phyloP scores from a whole-genome alignment of 805 yeast genomes.

The Crinitomyces ghanaensis region DNA sequence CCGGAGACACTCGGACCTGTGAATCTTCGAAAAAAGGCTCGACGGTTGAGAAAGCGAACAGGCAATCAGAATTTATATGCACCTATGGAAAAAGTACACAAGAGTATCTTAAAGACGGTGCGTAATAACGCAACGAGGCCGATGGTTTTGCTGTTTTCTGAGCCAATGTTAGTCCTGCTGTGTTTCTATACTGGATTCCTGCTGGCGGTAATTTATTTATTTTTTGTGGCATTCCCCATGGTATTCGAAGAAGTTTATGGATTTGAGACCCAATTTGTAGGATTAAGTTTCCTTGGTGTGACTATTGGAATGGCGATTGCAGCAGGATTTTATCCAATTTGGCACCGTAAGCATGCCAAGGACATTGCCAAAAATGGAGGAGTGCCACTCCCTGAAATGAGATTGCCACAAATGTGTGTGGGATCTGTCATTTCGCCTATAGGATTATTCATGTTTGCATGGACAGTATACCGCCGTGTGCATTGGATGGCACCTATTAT shows the following conservation, averaged over 20 bases:
- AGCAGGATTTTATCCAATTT: constrained; percentile 23
- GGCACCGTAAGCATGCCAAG: constrained; percentile 22
- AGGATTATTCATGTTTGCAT: constrained; percentile 42
- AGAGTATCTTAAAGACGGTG: constrained; percentile 5
- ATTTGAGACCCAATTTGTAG: constrained; percentile 40
- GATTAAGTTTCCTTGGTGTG: constrained; percentile 49
- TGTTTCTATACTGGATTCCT: constrained; percentile 47
- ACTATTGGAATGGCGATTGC: constrained; percentile 59
- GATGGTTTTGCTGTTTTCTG: constrained; percentile 34
- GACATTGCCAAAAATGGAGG: constrained; percentile 34
- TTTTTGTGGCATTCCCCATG: constrained; percentile 49
- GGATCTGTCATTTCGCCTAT: constrained; percentile 35
- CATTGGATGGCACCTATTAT: constrained; percentile 45
- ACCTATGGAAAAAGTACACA: constrained; percentile 28
- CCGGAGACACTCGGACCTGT: constrained; percentile 79
- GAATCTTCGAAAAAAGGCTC: constrained; percentile 56
- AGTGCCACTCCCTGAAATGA: constrained; percentile 35
- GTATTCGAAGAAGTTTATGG: constrained; percentile 39
- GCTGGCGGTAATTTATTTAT: constrained; percentile 47
- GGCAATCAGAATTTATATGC: constrained; percentile 32
- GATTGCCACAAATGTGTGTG: constrained; percentile 37
- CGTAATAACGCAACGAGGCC: constrained; percentile 41
- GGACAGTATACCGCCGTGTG: constrained; percentile 34
- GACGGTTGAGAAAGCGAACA: constrained; percentile 36
- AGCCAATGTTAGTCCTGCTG: constrained; percentile 44